Evolutionary conservation across 1,284 basidiomycete species (phyloP), one percentile per base, ranked within the genome.

Genomic region (Trichosporon sp.): DNA sequence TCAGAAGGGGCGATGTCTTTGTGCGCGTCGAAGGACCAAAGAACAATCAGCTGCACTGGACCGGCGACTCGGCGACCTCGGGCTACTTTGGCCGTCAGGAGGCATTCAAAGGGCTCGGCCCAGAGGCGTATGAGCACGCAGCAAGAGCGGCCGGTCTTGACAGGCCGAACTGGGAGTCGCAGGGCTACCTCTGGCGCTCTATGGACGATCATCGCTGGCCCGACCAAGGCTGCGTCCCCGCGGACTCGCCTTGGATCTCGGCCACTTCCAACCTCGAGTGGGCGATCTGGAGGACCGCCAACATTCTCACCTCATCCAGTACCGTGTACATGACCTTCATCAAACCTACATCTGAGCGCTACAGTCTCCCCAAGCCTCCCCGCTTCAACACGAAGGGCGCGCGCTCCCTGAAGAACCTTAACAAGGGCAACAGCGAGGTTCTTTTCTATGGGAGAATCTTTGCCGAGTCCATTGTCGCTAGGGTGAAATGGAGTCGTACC

Each of bases 171-270:
- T 60, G 56, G 56, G 27, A 31, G 27, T 31, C 27, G 12, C 27
- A 31, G 18, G 29, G 27, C 5, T 60, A 60, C 23, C 18, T 60
- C 7, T 60, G 56, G 56, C 27, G 56, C 27, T 60, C 56, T 4
- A 60, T 60, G 56, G 56, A 60, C 29, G 56, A 29, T n/a, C 56
- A 60, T 29, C 56, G 56, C 56, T 60, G 56, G 56, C 56, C 56
- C 18, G 27, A 31, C 56, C 56, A 60, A 15, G 56, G 56, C 11
- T 29, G 27, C 7, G 56, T 60, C 5, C 34, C 62, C 23, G 31
- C n/a, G 35, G 62, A 63, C 62, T 62, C 62, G n/a, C 73, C 74
- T 2, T 80, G 78, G 77, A 76, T 80, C 23, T 74, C 72, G 9
- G 69, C 70, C 2, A 71, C 72, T 1, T 13, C 42, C 2, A 63